phyloP scores from a whole-genome alignment of 2,329 filamentous ascomycete species.

The Aspergillus pseudoviridinutans region DNA sequence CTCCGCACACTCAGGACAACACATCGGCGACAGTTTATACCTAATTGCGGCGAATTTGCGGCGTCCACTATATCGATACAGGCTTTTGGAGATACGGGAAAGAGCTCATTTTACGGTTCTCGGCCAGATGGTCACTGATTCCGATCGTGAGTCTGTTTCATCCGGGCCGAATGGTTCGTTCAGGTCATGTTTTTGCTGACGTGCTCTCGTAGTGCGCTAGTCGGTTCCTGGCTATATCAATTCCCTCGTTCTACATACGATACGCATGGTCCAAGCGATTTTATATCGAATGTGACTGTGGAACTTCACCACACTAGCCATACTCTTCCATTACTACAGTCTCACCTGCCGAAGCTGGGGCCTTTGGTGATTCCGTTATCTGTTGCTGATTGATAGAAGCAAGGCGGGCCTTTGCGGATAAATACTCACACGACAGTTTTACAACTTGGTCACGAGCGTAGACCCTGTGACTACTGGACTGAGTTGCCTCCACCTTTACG shows the following conservation, averaged over 20 bases:
- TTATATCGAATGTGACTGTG: neutral
- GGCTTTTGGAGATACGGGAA: neutral
- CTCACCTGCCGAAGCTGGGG: neutral
- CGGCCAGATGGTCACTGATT: neutral
- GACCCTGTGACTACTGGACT: conserved; percentile 43
- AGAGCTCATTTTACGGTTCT: neutral
- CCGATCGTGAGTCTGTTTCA: neutral
- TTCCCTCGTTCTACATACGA: neutral
- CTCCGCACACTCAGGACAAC: neutral
- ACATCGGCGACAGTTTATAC: neutral
- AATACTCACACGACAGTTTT: neutral
- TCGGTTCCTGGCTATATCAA: neutral
- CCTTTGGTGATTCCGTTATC: neutral
- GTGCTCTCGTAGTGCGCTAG: neutral
- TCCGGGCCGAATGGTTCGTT: too few relatives aligned
- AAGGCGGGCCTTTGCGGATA: conserved; percentile 19
- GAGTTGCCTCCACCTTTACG: conserved; percentile 43
- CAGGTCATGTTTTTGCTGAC: neutral
- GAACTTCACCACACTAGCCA: neutral
- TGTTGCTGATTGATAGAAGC: conserved; percentile 4
- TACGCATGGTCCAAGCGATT: neutral
- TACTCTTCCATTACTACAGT: neutral
- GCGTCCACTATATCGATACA: neutral
- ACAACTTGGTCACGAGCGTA: neutral
- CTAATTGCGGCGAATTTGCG: neutral